Base-by-base conservation (phyloP, 2,329 filamentous ascomycete species). In the Clonostachys rosea region DNA sequence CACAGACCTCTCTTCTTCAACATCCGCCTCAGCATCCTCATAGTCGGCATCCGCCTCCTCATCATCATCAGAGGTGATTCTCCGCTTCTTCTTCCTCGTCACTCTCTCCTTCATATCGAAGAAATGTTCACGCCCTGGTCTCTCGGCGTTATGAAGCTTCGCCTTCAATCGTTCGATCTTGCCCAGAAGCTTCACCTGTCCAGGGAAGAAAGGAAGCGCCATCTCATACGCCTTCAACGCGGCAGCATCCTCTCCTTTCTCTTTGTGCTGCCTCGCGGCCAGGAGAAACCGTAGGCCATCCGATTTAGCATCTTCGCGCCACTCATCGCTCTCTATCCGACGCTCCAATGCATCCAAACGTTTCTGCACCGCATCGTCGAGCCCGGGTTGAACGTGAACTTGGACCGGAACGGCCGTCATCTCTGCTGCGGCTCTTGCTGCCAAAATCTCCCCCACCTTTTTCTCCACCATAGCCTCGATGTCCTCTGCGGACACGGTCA, bases 381-480 rank as follows among this genome's bases (percentile, higher is more conserved):
- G 76, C 36, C 82, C 78, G 4, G 62, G 74, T 17, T 63, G 61
- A 7, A 49, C 50, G 47, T 59, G 59, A 49, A 67, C 61, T 54
- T 64, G 52, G 20, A 63, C 56, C 11, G 64, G 57, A 34, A 59
- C 53, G n/a, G 62, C 54, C 43, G 63, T 52, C 49, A 71, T 61
- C 49, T 77, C 67, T 14, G 75, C 68, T 40, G 85, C 81, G 34
- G 57, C 54, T 46, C 86, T 81, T n/a, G 86, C 84, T 0, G 91
- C 90, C 2, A 97, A 74, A 35, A 94, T 91, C 68, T 96, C 91
- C 50, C 87, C 86, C 1, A 97, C 89, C 59, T 95, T 95, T 56
- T 87, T 89, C 65, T 96, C 89, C 2, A 97, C 90, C 69, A 96
- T 84, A 37, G 91, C 89, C 63, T 96, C 91, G 50, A 97, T 95